A percentile compares a stretch with the other conserved stretches of the same genome.
Evolutionary conservation across 2,329 filamentous ascomycete genomes (phyloP).

Genomic region (Trichoderma sp.): DNA sequence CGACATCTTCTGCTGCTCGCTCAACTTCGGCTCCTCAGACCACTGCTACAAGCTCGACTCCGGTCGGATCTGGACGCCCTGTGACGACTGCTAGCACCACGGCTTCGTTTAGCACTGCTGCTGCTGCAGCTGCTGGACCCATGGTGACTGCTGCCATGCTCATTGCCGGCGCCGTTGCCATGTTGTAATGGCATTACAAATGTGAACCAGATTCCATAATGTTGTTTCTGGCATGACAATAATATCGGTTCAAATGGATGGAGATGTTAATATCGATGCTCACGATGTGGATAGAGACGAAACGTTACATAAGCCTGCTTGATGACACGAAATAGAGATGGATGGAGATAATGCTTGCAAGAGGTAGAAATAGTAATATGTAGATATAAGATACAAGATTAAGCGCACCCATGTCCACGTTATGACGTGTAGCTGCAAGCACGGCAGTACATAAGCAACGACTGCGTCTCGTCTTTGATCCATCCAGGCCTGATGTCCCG

Average conservation of each 20-base stretch:
- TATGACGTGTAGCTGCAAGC: not conserved
- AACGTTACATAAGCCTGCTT: not conserved
- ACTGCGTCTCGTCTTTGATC: not conserved
- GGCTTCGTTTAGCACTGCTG: not conserved
- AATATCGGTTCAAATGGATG: not conserved
- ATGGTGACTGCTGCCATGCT: not conserved
- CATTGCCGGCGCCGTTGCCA: slow-evolving; percentile 12
- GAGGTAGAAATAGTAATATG: not conserved
- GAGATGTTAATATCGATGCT: not conserved
- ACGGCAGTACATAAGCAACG: not conserved
- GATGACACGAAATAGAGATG: not conserved
- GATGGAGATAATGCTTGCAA: not conserved
- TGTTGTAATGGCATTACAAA: not conserved
- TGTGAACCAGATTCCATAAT: not conserved
- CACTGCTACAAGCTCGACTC: not conserved
- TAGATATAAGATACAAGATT: not conserved
- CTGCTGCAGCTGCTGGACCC: slow-evolving; percentile 13
- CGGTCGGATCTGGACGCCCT: not conserved
- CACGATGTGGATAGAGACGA: not conserved
- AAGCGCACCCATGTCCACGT: not conserved
- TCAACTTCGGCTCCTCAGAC: not conserved
- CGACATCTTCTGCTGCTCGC: slow-evolving; percentile 17
- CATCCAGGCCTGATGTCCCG: not conserved
- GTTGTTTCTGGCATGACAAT: not conserved
- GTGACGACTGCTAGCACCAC: not conserved